Percentiles rank a stretch among this genome's conserved stretches.
Conservation (phyloP, 2,329 filamentous ascomycete genomes). For the Cladosporium phlei region DNA sequence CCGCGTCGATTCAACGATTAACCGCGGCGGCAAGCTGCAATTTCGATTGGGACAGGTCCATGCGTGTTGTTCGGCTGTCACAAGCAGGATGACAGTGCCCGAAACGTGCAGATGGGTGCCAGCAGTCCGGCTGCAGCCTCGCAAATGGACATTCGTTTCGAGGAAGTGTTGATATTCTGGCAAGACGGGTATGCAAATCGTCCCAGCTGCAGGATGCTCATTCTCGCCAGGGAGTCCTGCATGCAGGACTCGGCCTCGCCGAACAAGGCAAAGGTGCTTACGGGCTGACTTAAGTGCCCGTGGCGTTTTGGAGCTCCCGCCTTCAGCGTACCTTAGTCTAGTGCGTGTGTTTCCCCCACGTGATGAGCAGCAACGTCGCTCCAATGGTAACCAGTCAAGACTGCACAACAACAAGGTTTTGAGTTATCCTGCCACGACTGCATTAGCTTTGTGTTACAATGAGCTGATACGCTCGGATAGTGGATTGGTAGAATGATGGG, state of each 20-base stretch:
- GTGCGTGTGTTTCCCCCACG: not conserved
- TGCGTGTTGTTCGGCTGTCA: not conserved
- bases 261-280: conserved; percentile 1
- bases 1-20: not conserved
- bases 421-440: conserved; percentile 3
- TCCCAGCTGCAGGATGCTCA: conserved; percentile 2
- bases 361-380: conserved; percentile 7
- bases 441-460: conserved; percentile 7
- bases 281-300: conserved; percentile 5
- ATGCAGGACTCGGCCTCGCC: conserved; percentile 2
- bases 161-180: conserved; percentile 4
- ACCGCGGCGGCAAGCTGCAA: conserved; percentile 1
- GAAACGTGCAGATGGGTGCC: not conserved
- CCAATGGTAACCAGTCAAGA: not conserved
- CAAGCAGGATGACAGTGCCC: conserved; percentile 3
- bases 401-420: conserved; percentile 2
- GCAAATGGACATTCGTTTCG: not conserved
- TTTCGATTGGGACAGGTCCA: not conserved
- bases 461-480: not conserved
- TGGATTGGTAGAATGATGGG: not conserved
- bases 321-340: not conserved
- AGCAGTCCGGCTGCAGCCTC: not conserved
- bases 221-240: not conserved
- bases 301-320: conserved; percentile 7
- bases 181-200: conserved; percentile 7